Conservation (phyloP, 2,329 filamentous ascomycete genomes). For the Metarhizium rileyi region DNA sequence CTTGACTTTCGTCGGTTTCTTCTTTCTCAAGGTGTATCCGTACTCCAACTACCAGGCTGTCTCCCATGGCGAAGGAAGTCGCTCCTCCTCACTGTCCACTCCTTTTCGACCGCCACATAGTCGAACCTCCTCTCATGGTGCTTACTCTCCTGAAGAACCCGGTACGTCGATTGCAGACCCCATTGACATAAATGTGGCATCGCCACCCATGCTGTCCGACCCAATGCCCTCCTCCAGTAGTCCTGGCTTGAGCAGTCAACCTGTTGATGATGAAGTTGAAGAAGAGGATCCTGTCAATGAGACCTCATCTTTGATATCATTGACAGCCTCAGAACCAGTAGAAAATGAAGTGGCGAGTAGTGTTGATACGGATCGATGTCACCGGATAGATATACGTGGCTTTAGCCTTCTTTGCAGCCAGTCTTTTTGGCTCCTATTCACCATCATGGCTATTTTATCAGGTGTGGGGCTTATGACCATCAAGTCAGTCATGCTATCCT, state of each 20-base stretch:
- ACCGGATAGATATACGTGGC: conserved; percentile 85
- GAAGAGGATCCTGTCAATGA: conserved; percentile 52
- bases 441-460: conserved; percentile 79
- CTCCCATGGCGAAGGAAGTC: conserved; percentile 21
- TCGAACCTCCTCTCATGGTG: conserved; percentile 5
- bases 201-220: neutral
- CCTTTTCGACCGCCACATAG: neutral
- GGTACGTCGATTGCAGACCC: conserved; percentile 45
- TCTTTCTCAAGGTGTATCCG: conserved; percentile 70
- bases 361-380: conserved; percentile 64
- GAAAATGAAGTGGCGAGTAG: conserved; percentile 45
- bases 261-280: conserved; percentile 9
- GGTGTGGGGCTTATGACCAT: conserved; percentile 98
- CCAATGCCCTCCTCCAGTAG: neutral
- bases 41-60: conserved; percentile 46
- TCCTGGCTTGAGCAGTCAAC: neutral
- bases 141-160: conserved; percentile 42
- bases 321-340: conserved; percentile 43
- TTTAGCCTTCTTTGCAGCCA: conserved; percentile 58
- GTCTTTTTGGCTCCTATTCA: conserved; percentile 88
- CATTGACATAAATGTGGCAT: neutral
- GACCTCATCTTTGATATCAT: conserved; percentile 70
- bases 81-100: conserved; percentile 1
- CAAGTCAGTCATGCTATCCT: conserved; percentile 54
- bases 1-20: conserved; percentile 67